Conservation (phyloP, 2,329 filamentous ascomycete genomes). For the Claviceps maximensis region DNA sequence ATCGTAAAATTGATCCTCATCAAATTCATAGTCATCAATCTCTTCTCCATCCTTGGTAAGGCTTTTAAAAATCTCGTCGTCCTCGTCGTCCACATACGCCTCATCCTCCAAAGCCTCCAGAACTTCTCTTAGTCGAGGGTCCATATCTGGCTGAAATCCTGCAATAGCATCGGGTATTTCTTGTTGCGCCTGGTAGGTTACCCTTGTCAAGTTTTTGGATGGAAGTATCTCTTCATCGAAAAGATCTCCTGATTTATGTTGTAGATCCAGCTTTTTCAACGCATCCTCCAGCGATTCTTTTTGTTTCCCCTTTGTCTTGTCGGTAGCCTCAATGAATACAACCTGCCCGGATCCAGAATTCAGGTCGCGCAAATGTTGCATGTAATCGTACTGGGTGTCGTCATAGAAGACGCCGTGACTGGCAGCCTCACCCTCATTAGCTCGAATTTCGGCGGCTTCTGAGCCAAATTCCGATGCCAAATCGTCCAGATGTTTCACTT, state of each 20-base stretch:
- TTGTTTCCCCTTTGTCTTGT: conserved; percentile 58
- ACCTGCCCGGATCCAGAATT: conserved; percentile 54
- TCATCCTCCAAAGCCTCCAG: conserved; percentile 92
- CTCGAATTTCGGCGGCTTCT: conserved; percentile 51
- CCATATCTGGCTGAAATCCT: conserved; percentile 97
- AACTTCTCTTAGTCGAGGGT: conserved; percentile 78
- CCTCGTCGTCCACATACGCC: conserved; percentile 76
- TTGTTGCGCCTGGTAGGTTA: conserved; percentile 86
- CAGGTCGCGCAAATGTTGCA: conserved; percentile 96
- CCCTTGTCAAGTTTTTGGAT: conserved; percentile 62
- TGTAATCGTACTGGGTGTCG: conserved; percentile 94
- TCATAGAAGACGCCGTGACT: conserved; percentile 90
- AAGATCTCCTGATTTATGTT: conserved; percentile 41
- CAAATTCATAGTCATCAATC: conserved; percentile 68
- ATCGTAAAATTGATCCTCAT: conserved; percentile 46
- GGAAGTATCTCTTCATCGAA: conserved; percentile 65
- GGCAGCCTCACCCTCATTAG: conserved; percentile 92
- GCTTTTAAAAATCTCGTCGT: conserved; percentile 74
- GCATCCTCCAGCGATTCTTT: conserved; percentile 77
- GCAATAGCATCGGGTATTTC: conserved; percentile 81
- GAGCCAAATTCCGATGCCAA: conserved; percentile 63
- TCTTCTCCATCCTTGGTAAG: conserved; percentile 59
- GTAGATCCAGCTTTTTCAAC: conserved; percentile 47
- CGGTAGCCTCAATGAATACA: conserved; percentile 69
- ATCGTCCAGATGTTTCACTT: conserved; percentile 58